Percentiles rank a stretch among this genome's conserved stretches.
Evolutionary conservation across 179 eudicot genomes (phyloP).

Genomic region (Silene vulgaris): DNA sequence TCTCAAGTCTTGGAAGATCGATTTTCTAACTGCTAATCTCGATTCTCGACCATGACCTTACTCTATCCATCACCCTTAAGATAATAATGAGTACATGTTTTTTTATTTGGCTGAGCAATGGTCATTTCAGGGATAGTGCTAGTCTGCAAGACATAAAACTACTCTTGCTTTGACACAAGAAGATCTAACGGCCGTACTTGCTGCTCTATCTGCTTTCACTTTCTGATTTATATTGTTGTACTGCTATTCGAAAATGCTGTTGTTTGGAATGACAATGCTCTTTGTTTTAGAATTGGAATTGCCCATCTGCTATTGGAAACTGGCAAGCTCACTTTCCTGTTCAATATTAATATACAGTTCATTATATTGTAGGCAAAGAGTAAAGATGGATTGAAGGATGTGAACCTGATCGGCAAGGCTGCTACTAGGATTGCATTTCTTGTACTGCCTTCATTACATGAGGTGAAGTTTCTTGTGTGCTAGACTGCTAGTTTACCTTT

Average conservation of each 20-base stretch:
- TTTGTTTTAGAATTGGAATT: conserved; percentile 27
- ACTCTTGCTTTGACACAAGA: too few species aligned
- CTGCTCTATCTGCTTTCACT: too few species aligned
- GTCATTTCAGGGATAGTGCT: background rate
- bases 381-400: conserved; percentile 25
- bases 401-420: conserved; percentile 39
- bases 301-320: background rate
- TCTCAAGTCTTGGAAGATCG: too few species aligned
- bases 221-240: background rate
- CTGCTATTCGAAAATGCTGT: background rate
- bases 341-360: background rate
- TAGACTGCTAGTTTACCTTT: conserved; percentile 11
- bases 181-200: too few species aligned
- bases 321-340: conserved; percentile 10
- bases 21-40: too few species aligned
- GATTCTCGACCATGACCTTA: too few species aligned
- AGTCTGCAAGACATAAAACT: too few species aligned
- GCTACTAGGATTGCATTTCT: conserved; percentile 70
- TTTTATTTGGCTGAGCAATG: background rate
- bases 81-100: background rate
- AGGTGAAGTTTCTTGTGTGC: conserved; percentile 32
- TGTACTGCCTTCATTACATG: conserved; percentile 34
- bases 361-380: conserved; percentile 37
- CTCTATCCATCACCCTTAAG: background rate
- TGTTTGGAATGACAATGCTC: background rate